Evolutionary conservation across 768 basidiomycete genomes (phyloP).

Genomic region (Paxillus involutus): DNA sequence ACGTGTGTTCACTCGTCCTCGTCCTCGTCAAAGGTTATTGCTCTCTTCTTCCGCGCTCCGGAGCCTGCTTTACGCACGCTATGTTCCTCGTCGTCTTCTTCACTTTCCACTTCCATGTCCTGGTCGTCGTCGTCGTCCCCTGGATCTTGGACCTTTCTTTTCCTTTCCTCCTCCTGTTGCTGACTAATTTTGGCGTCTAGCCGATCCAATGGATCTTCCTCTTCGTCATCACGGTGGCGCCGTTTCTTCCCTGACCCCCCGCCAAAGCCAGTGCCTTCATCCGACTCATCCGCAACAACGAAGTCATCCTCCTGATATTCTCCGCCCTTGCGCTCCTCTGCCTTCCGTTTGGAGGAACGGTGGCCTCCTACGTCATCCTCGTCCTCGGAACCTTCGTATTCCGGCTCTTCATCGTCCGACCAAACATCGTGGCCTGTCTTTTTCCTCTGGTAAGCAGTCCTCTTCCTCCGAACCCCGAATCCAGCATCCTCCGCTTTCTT

Average conservation of each 20-base stretch:
- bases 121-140: conserved; percentile 39
- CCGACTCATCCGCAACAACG: conserved; percentile 74
- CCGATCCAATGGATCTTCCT: conserved; percentile 66
- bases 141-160: conserved; percentile 36
- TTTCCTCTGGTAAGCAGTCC: conserved; percentile 42
- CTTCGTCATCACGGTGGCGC: conserved; percentile 42
- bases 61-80: conserved; percentile 58
- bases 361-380: conserved; percentile 47
- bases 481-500: conserved; percentile 53
- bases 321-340: conserved; percentile 49
- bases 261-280: conserved; percentile 53
- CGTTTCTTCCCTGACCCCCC: conserved; percentile 36
- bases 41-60: conserved; percentile 54
- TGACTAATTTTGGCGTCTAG: conserved; percentile 67
- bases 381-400: conserved; percentile 57
- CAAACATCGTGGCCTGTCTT: conserved; percentile 48
- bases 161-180: conserved; percentile 52
- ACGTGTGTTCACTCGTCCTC: conserved; percentile 40
- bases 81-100: conserved; percentile 69
- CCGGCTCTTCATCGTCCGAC: conserved; percentile 70
- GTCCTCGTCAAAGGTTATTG: conserved; percentile 56
- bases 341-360: conserved; percentile 43
- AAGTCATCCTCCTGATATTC: conserved; percentile 88
- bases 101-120: conserved; percentile 75
- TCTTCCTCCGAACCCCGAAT: conserved; percentile 47